Percentiles rank a stretch among this genome's conserved stretches.
phyloP scores from a whole-genome alignment of 177 flowering plant species.

The Tripterygium wilfordii region DNA sequence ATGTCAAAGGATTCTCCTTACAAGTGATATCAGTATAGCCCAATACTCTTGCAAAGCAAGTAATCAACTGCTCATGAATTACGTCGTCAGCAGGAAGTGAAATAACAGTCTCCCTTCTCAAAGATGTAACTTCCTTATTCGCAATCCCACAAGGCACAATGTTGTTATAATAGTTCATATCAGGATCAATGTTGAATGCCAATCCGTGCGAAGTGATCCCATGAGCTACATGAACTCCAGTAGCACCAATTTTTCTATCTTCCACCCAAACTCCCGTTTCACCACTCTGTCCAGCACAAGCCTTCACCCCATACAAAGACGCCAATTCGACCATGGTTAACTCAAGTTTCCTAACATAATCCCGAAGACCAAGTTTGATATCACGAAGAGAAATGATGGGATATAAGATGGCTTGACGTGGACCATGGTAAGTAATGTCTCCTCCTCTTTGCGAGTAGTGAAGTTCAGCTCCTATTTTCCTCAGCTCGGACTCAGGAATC shows the following conservation, averaged over 20 bases:
- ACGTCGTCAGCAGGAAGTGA: conserved; percentile 68
- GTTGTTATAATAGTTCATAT: conserved; percentile 68
- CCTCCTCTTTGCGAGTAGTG: conserved; percentile 93
- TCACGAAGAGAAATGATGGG: conserved; percentile 77
- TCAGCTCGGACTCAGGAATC: conserved; percentile 59
- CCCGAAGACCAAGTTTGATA: conserved; percentile 73
- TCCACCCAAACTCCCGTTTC: conserved; percentile 95
- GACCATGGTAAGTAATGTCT: conserved; percentile 94
- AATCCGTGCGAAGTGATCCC: conserved; percentile 92
- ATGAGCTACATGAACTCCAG: conserved; percentile 79
- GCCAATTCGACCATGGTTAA: conserved; percentile 69
- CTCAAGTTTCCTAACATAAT: conserved; percentile 84
- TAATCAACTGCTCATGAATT: conserved; percentile 70
- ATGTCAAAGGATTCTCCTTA: conserved; percentile 31
- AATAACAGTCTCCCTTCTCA: conserved; percentile 57
- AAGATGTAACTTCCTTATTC: conserved; percentile 85
- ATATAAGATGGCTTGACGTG: conserved; percentile 80
- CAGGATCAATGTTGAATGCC: conserved; percentile 92
- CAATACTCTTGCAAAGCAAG: conserved; percentile 59
- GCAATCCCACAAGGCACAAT: conserved; percentile 96
- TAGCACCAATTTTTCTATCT: conserved; percentile 87
- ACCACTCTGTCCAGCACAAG: conserved; percentile 46
- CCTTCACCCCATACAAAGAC: conserved; percentile 64
- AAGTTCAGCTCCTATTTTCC: conserved; percentile 72
- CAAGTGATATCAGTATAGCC: conserved; percentile 35